A percentile compares a stretch with the other conserved stretches of the same genome.
These are phyloP conservation scores for Nelumbo lutea DNA, from an alignment of 164 flowering plant species.

Conservation along the genomic window DNA sequence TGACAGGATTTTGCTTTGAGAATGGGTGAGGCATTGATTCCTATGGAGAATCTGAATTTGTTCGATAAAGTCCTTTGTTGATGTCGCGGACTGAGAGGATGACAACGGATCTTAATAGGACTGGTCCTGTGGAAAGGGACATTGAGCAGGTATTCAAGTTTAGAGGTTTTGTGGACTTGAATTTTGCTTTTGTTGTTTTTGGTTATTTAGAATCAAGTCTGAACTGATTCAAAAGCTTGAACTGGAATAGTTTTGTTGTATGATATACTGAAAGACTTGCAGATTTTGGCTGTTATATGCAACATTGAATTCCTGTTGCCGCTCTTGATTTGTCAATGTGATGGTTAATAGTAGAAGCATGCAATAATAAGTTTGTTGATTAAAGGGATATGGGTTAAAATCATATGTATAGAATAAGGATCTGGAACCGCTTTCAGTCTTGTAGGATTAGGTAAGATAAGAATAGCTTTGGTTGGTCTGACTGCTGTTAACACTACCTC, in stretches of 20 bases:
- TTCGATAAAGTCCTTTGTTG: slow-evolving; percentile 13
- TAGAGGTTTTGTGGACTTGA: neutral
- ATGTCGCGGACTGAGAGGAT: slow-evolving; percentile 54
- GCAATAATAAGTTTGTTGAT: neutral
- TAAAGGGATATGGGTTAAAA: neutral
- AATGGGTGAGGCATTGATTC: slow-evolving; percentile 24
- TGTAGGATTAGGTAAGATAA: neutral
- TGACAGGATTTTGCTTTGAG: slow-evolving; percentile 31
- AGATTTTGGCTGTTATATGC: neutral
- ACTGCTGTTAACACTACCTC: too few species aligned
- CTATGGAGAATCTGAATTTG: slow-evolving; percentile 14
- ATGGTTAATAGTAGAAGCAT: neutral
- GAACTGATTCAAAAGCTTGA: neutral
- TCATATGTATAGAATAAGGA: neutral
- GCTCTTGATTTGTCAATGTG: neutral
- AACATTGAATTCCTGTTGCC: neutral
- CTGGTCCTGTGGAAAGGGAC: slow-evolving; percentile 72
- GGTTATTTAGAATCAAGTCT: neutral
- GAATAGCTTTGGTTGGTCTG: neutral
- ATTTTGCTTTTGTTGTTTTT: neutral
- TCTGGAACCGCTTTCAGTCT: neutral
- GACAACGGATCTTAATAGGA: slow-evolving; percentile 59
- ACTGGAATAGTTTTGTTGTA: neutral
- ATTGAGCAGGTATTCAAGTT: slow-evolving; percentile 62
- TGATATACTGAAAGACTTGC: neutral